Conservation (phyloP, 2,329 filamentous ascomycete species). For the Penicillium sp. region DNA sequence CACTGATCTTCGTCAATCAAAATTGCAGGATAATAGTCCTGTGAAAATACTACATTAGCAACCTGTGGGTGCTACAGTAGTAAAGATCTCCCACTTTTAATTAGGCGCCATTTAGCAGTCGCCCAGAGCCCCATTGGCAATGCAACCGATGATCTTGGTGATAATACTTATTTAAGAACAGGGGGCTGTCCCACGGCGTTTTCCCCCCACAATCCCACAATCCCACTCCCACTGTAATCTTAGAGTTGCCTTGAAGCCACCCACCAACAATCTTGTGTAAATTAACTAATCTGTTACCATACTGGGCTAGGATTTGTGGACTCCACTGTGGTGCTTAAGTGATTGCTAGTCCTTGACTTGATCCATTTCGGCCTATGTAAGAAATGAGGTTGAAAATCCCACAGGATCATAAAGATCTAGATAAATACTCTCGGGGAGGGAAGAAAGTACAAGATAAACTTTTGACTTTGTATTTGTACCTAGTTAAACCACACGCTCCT, state of each 20-base stretch:
- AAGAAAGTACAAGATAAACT: neutral
- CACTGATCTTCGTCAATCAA: neutral
- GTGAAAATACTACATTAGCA: neutral
- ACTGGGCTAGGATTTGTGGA: neutral
- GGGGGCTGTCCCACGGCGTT: conserved; percentile 1
- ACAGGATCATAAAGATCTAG: neutral
- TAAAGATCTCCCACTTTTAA: neutral
- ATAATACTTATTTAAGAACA: neutral
- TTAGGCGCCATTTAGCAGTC: neutral
- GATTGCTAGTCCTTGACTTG: neutral
- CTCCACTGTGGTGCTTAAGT: neutral
- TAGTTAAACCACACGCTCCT: neutral
- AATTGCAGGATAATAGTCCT: neutral
- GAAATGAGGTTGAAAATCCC: neutral
- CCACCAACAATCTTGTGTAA: neutral
- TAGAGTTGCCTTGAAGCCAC: neutral
- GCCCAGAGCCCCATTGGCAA: conserved; percentile 9
- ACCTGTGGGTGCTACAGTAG: neutral
- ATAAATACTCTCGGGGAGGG: neutral
- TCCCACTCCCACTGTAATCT: neutral
- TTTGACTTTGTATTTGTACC: neutral
- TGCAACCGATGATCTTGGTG: conserved; percentile 8
- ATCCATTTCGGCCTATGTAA: neutral
- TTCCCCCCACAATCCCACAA: conserved; percentile 6
- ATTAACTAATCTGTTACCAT: neutral